Conservation (phyloP, 2,329 filamentous ascomycete genomes). For the Tetracladium maxilliforme region DNA sequence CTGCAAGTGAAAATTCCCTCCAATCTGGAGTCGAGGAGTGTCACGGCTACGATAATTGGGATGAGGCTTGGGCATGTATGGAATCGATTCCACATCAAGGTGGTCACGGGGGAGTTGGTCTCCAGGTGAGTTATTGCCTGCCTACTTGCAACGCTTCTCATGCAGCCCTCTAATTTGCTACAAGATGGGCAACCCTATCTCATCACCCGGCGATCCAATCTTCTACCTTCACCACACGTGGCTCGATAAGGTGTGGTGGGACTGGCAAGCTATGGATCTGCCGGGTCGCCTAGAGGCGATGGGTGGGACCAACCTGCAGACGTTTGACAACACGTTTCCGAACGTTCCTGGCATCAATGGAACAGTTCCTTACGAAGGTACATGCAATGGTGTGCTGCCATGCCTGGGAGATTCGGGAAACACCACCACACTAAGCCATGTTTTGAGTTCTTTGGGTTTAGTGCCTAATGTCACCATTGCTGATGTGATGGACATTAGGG, state of each 20-base stretch:
- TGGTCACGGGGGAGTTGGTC: slow-evolving; percentile 1
- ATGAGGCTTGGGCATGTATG: not conserved
- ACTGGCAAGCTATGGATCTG: too few relatives aligned
- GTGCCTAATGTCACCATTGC: slow-evolving; percentile 3
- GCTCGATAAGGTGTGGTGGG: slow-evolving; percentile 10
- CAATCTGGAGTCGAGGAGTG: slow-evolving; percentile 1
- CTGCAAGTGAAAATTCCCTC: not conserved
- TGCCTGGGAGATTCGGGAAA: slow-evolving; percentile 2
- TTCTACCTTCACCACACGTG: slow-evolving; percentile 12
- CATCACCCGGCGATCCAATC: slow-evolving; percentile 8
- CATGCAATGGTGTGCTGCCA: too few relatives aligned
- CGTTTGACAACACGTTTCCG: too few relatives aligned
- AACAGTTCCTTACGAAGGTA: too few relatives aligned
- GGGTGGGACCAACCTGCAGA: too few relatives aligned
- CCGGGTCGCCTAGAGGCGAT: too few relatives aligned
- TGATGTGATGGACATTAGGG: slow-evolving; percentile 6
- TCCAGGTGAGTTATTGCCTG: too few relatives aligned
- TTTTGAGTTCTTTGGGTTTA: slow-evolving; percentile 3
- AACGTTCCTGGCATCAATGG: too few relatives aligned
- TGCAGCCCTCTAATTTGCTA: too few relatives aligned
- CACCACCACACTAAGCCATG: slow-evolving; percentile 4
- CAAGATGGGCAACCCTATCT: slow-evolving; percentile 4
- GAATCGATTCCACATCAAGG: not conserved
- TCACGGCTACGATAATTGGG: not conserved
- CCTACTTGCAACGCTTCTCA: too few relatives aligned